Percentiles rank a stretch among this genome's conserved stretches.
Evolutionary conservation across 257 asterid genomes (phyloP).

Genomic region (Buddleja alternifolia): DNA sequence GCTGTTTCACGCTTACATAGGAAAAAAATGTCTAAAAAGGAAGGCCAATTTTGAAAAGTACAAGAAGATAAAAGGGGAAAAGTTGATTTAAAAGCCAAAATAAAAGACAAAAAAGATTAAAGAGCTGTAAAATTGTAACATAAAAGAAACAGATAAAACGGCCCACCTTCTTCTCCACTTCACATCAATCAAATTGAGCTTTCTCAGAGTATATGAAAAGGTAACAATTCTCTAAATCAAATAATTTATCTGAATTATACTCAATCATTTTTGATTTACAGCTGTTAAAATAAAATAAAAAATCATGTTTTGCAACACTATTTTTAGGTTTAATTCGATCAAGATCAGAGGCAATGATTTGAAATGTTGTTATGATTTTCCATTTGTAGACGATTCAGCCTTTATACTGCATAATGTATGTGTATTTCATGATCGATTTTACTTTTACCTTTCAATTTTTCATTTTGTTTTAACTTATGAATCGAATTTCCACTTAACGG

Average conservation of each 20-base stretch:
- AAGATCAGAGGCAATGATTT: conserved; percentile 24
- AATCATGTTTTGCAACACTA: not conserved
- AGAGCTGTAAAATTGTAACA: not conserved
- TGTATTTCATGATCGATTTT: not conserved
- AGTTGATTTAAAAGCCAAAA: not conserved
- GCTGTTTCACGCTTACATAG: too few species aligned
- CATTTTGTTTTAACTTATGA: not conserved
- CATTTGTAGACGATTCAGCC: not conserved
- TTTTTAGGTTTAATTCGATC: conserved; percentile 20
- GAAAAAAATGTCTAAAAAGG: too few species aligned
- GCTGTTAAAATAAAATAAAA: too few species aligned
- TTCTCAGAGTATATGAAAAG: conserved; percentile 24
- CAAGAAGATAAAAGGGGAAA: too few species aligned
- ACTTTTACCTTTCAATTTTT: not conserved
- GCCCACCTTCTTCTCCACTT: conserved; percentile 30
- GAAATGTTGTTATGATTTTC: not conserved
- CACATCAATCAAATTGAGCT: conserved; percentile 15
- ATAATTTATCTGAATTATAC: not conserved
- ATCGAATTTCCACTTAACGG: conserved; percentile 8
- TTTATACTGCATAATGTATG: not conserved
- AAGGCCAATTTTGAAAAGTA: too few species aligned
- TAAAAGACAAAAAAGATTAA: not conserved
- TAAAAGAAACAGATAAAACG: conserved; percentile 32
- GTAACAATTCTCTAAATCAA: conserved; percentile 3
- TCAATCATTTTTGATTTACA: not conserved